These are phyloP conservation scores for Wickerhamomyces queroliae DNA, from an alignment of 805 yeast species.

Conservation along the genomic window DNA sequence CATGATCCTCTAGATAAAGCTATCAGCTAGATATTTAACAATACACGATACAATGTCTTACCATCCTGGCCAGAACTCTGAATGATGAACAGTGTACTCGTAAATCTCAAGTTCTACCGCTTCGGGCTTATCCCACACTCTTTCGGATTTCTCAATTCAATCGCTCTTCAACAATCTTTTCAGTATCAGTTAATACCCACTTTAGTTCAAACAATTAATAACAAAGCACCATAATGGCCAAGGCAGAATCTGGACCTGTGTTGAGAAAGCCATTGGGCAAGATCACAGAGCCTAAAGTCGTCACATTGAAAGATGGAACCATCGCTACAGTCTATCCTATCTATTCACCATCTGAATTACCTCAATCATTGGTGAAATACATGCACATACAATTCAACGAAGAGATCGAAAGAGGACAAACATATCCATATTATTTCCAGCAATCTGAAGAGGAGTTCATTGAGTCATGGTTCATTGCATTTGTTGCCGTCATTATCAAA, in stretches of 20 bases:
- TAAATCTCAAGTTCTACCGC: too few relatives aligned
- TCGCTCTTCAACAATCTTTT: not conserved
- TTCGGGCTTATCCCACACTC: too few relatives aligned
- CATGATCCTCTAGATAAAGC: too few relatives aligned
- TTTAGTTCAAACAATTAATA: not conserved
- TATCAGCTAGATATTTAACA: too few relatives aligned
- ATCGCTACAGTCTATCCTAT: constrained; percentile 60
- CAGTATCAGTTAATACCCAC: too few relatives aligned
- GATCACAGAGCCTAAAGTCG: constrained; percentile 31
- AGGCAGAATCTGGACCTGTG: constrained; percentile 22
- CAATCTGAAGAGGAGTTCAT: constrained; percentile 43
- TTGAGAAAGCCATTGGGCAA: constrained; percentile 25
- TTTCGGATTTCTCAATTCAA: not conserved
- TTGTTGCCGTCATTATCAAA: constrained; percentile 55
- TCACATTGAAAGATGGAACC: constrained; percentile 37
- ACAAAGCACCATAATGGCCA: not conserved
- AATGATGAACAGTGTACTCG: too few relatives aligned
- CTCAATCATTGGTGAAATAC: constrained; percentile 39
- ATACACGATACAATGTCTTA: too few relatives aligned
- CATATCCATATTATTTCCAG: constrained; percentile 57
- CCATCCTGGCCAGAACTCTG: too few relatives aligned
- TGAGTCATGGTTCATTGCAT: constrained; percentile 63
- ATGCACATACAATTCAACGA: constrained; percentile 50
- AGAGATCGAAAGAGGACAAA: constrained; percentile 66
- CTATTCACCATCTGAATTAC: constrained; percentile 41